Evolutionary conservation across 371 early-diverging fungal genomes (phyloP), one percentile per base, ranked within the genome.

Genomic region (Syncephalastrum sp.): DNA sequence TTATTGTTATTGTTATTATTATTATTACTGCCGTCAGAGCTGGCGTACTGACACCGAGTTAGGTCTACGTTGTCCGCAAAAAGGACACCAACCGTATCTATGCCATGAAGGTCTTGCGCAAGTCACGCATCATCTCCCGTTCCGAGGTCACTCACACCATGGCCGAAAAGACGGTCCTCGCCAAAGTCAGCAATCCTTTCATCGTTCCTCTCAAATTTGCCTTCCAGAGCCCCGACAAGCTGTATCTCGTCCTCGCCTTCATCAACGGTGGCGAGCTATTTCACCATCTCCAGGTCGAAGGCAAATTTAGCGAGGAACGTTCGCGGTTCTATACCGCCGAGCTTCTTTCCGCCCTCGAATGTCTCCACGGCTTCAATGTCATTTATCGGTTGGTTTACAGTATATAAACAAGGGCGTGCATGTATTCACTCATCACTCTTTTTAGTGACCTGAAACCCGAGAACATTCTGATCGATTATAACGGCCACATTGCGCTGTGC

Each of bases 51-150:
- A 29, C 3, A 29, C 29, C 49, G 15, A 14, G 2, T 42, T 59
- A 82, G 83, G 92, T 98, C 13, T 92, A 95, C 85, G 95, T 96
- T 69, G 96, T 96, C 21, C 89, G 94, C 46, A 94, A 97, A 73
- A 88, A 88, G 60, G 94, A 95, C 68, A 94, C 95, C 16, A 88
- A 86, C 59, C 90, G 95, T 54, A 93, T 96, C 69, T 96, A 98
- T 70, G 99, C 99, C 49, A 92, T 99, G 91, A 99, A 99, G 73
- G 93, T 96, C 42, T 68, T 97, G 53, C 85, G 87, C 54, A 99
- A 99, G 77, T 84, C 92, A n/a, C 89, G 91, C 64, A 94, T 98
- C 56, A 92, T 97, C 47, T 91, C 92, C 24, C 84, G 93, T 16
- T 88, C 91, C 16, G 97, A 93, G 74, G 88, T 92, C 25, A 87